Evolutionary conservation across 768 basidiomycete species (phyloP).

Genomic region (Paxillus rubicundulus): DNA sequence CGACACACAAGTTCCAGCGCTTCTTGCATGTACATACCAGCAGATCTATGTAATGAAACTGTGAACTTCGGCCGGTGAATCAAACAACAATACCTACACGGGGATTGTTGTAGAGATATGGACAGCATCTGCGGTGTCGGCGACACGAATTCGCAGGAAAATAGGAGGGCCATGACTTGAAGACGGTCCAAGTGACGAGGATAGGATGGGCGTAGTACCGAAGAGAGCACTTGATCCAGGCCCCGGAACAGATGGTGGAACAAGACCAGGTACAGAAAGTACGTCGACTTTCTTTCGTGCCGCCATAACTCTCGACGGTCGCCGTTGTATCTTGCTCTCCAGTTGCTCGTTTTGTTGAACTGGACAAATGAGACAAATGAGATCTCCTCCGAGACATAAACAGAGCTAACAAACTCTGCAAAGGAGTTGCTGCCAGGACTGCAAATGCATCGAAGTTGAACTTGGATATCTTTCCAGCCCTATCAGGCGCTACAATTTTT

Average conservation of each 20-base stretch:
- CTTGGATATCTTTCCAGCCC: constrained; percentile 79
- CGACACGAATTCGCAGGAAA: constrained; percentile 79
- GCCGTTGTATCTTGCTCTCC: constrained; percentile 78
- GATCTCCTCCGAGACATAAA: neutral
- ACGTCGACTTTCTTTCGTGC: constrained; percentile 58
- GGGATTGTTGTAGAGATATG: constrained; percentile 89
- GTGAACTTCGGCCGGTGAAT: neutral
- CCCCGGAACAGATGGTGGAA: constrained; percentile 36
- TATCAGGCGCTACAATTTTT: constrained; percentile 74
- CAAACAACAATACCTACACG: constrained; percentile 57
- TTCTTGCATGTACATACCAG: constrained; percentile 97
- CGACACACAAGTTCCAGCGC: constrained; percentile 83
- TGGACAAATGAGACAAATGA: constrained; percentile 20
- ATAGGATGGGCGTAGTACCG: constrained; percentile 52
- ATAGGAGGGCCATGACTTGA: constrained; percentile 77
- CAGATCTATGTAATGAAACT: constrained; percentile 46
- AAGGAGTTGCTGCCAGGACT: constrained; percentile 68
- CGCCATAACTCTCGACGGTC: constrained; percentile 65
- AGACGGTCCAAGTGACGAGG: constrained; percentile 67
- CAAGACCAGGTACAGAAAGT: constrained; percentile 36
- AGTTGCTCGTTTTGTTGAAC: constrained; percentile 77
- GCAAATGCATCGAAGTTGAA: constrained; percentile 92
- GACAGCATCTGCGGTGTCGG: constrained; percentile 75
- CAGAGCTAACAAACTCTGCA: constrained; percentile 55
- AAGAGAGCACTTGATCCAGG: constrained; percentile 46